Evolutionary conservation across 139 green algal genomes (phyloP).

Genomic region (Eudorina sp.): DNA sequence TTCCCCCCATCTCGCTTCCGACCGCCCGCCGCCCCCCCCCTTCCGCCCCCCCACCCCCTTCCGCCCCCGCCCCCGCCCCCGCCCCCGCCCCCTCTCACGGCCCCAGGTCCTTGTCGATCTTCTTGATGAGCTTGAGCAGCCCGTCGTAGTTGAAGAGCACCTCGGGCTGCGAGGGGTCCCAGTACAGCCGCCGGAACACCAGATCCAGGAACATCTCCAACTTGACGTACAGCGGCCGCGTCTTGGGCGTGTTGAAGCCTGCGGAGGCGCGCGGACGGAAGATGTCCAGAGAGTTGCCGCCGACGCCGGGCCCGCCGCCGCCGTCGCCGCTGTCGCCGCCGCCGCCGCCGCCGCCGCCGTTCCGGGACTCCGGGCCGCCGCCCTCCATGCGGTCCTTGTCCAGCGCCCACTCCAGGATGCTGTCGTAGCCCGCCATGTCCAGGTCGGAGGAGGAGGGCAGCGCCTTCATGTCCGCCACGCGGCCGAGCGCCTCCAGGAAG

Average conservation of each 20-base stretch:
- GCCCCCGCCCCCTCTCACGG: slow-evolving; percentile 49
- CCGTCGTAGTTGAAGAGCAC: slow-evolving; percentile 76
- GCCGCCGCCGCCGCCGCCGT: not conserved
- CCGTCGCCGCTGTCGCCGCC: not conserved
- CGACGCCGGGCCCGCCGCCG: not conserved
- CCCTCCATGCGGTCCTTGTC: slow-evolving; percentile 75
- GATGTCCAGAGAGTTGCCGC: slow-evolving; percentile 39
- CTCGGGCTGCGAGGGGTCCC: slow-evolving; percentile 73
- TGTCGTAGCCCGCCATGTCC: slow-evolving; percentile 70
- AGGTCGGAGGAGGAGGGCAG: slow-evolving; percentile 71
- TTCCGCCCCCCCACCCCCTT: no score
- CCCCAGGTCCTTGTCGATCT: slow-evolving; percentile 85
- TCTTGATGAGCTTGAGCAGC: slow-evolving; percentile 78
- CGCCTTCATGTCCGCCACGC: slow-evolving; percentile 78
- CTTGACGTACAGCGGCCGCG: slow-evolving; percentile 77
- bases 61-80: no score
- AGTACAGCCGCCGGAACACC: slow-evolving; percentile 78
- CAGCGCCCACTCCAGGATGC: slow-evolving; percentile 76
- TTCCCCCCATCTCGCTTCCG: no score
- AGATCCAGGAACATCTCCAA: slow-evolving; percentile 83
- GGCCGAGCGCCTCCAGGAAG: slow-evolving; percentile 81
- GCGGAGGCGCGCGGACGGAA: slow-evolving; percentile 57
- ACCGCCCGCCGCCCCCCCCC: no score
- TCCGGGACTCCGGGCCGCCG: not conserved
- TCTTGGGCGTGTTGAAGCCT: slow-evolving; percentile 60